Percentiles rank a stretch among this genome's conserved stretches.
phyloP scores from a whole-genome alignment of 306 rosid genomes.

The Abrus precatorius region DNA sequence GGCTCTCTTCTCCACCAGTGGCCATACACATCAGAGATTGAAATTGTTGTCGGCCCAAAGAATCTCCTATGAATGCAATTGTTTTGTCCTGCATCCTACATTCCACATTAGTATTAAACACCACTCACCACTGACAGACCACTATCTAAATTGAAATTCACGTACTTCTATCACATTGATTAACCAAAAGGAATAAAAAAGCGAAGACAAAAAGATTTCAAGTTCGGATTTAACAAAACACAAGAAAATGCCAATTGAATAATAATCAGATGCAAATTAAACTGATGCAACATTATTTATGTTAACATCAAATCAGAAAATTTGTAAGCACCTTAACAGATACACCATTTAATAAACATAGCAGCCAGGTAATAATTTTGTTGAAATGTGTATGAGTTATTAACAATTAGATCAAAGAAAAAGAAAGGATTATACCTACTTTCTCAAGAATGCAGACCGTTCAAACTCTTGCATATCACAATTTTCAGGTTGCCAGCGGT shows the following conservation, averaged over 20 bases:
- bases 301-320: constrained; percentile 16
- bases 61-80: constrained; percentile 89
- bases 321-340: background rate
- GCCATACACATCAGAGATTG: constrained; percentile 97
- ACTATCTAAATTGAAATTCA: constrained; percentile 23
- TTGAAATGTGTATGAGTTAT: constrained; percentile 9
- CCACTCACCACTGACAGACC: constrained; percentile 33
- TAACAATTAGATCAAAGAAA: constrained; percentile 34
- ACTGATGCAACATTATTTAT: background rate
- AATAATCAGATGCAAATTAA: constrained; percentile 21
- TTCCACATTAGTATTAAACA: constrained; percentile 52
- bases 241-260: background rate
- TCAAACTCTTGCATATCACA: constrained; percentile 81
- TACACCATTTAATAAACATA: constrained; percentile 31
- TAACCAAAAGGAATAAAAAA: constrained; percentile 37
- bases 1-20: constrained; percentile 76
- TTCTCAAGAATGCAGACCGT: constrained; percentile 72
- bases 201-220: constrained; percentile 12
- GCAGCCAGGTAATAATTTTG: constrained; percentile 28
- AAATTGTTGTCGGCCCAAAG: constrained; percentile 92
- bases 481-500: constrained; percentile 83
- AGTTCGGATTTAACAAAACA: constrained; percentile 32
- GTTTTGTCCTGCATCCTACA: constrained; percentile 94
- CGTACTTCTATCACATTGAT: background rate
- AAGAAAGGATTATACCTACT: constrained; percentile 61